Evolutionary conservation across 1,139 yeast species (phyloP), one percentile per base, ranked within the genome.

Genomic region (Suhomyces bokatorum): DNA sequence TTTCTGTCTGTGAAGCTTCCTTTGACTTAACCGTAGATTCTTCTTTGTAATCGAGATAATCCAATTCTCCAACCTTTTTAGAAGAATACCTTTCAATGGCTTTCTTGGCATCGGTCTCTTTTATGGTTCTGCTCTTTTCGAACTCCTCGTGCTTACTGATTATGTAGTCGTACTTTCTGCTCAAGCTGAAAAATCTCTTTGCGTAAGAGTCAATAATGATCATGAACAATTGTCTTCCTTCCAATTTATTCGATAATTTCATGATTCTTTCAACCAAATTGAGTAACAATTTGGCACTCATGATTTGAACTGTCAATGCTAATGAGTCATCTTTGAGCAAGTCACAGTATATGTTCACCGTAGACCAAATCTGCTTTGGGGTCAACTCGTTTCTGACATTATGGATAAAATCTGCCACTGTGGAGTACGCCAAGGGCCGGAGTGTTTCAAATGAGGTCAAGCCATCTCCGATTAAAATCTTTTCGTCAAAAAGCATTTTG

Each of bases 381-480:
- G 88, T 83, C 46, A 95, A 73, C 52, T 91, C 96, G 45, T 84
- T 81, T 56, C 98, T 81, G 2, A 93, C 95, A 57, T 88, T 90
- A 58, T 93, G 98, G 43, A 95, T 87, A 57, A 95, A 84, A 62
- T 95, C 99, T 0, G 99, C 99, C 43, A 93, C 95, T 6, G 96
- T 90, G 32, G 96, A 87, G 62, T 91, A 93, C 0, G 99, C 99
- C 60, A 95, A 70, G 0, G 98, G 98, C 52, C 85, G 65, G 42
- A 95, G 74, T 0, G 96, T 87, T 62, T 91, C 98, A 58, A 81
- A 84, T 3, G 95, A 86, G 0, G 99, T 93, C 45, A 95, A 75
- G 0, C 98, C 98, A 53, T 87, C 91, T 29, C 99, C 99, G 48
- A 95, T 83, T 49, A 95, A 73, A 9, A 93, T 90, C 52, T 83